These are phyloP conservation scores for Xenoacremonium recifei DNA, from an alignment of 2,329 filamentous ascomycete species.

Conservation along the genomic window DNA sequence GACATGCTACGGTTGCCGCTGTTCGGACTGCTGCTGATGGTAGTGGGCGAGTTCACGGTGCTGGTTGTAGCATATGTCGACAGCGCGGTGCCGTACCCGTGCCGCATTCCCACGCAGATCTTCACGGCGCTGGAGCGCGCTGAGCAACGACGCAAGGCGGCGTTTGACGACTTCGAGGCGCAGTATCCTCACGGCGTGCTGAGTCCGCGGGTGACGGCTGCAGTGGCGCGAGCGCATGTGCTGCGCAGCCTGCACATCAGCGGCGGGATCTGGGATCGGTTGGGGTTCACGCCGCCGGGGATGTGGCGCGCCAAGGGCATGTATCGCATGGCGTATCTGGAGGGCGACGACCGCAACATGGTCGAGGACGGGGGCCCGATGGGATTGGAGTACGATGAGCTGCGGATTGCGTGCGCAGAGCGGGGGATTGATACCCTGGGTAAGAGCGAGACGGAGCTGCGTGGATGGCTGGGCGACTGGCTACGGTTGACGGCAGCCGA, in stretches of 20 bases:
- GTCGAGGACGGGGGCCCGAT: slow-evolving; percentile 55
- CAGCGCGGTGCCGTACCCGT: slow-evolving; percentile 73
- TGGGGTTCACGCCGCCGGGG: slow-evolving; percentile 45
- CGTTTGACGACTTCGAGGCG: slow-evolving; percentile 44
- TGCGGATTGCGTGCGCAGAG: slow-evolving; percentile 68
- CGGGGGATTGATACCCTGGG: slow-evolving; percentile 60
- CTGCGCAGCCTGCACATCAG: slow-evolving; percentile 45
- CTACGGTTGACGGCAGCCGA: slow-evolving; percentile 42
- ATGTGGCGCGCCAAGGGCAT: slow-evolving; percentile 55
- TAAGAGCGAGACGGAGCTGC: slow-evolving; percentile 57
- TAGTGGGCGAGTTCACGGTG: slow-evolving; percentile 86
- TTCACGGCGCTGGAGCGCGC: slow-evolving; percentile 52
- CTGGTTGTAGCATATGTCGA: slow-evolving; percentile 72
- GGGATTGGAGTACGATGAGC: slow-evolving; percentile 61
- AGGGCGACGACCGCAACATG: slow-evolving; percentile 70
- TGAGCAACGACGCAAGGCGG: slow-evolving; percentile 50
- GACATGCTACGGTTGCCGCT: slow-evolving; percentile 77
- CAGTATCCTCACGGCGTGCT: slow-evolving; percentile 34
- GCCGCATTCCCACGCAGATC: slow-evolving; percentile 77
- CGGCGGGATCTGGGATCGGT: slow-evolving; percentile 48
- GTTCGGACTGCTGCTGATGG: slow-evolving; percentile 71
- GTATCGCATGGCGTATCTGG: slow-evolving; percentile 61
- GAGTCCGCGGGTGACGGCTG: slow-evolving; percentile 28
- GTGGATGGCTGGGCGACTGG: slow-evolving; percentile 46
- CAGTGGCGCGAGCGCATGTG: slow-evolving; percentile 35